A percentile compares a stretch with the other conserved stretches of the same genome.
Evolutionary conservation across 1,284 basidiomycete species (phyloP).

Genomic region (Binderoboletus segoi): DNA sequence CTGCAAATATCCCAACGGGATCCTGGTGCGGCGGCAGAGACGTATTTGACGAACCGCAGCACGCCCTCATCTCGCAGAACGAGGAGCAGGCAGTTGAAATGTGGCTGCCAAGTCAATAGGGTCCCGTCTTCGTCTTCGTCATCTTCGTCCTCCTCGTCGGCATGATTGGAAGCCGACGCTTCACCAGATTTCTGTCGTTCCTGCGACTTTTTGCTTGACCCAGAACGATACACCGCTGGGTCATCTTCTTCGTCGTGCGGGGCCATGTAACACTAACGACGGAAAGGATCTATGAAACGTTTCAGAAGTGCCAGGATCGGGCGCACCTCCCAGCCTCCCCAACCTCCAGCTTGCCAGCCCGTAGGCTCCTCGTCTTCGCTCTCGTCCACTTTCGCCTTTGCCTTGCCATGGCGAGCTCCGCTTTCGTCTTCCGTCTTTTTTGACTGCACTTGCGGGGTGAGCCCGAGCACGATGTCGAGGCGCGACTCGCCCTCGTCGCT

Average conservation of each 20-base stretch:
- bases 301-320: not conserved
- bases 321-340: slow-evolving; percentile 92
- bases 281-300: not conserved
- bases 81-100: slow-evolving; percentile 88
- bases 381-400: slow-evolving; percentile 29
- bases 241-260: slow-evolving; percentile 92
- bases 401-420: slow-evolving; percentile 16
- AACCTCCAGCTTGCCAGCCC: slow-evolving; percentile 80
- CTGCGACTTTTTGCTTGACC: slow-evolving; percentile 50
- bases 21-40: slow-evolving; percentile 83
- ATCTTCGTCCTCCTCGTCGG: slow-evolving; percentile 35
- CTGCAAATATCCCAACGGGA: slow-evolving; percentile 90
- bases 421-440: slow-evolving; percentile 17
- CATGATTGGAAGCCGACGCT: slow-evolving; percentile 17
- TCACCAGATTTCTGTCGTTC: slow-evolving; percentile 11
- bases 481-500: slow-evolving; percentile 83
- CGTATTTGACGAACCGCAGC: slow-evolving; percentile 92
- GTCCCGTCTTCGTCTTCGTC: slow-evolving; percentile 72
- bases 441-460: slow-evolving; percentile 72
- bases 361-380: slow-evolving; percentile 36
- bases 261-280: slow-evolving; percentile 86
- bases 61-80: slow-evolving; percentile 93
- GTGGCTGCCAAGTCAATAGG: slow-evolving; percentile 86
- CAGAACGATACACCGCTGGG: slow-evolving; percentile 88
- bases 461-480: slow-evolving; percentile 87